Base-by-base conservation (phyloP, 352 stramenopile species). In the Globisporangium okanoganense region DNA sequence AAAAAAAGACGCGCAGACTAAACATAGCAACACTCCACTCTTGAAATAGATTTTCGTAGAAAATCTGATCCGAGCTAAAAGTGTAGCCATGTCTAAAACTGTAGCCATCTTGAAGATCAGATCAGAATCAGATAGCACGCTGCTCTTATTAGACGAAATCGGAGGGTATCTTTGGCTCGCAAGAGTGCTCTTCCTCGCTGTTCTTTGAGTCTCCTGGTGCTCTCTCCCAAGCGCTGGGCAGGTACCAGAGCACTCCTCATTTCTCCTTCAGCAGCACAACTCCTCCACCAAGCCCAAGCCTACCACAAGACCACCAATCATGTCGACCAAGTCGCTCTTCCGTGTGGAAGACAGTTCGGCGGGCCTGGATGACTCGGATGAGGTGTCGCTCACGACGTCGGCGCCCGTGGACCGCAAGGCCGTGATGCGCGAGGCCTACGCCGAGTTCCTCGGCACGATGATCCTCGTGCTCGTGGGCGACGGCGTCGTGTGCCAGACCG, bases 401-500 rank as follows among this genome's bases (percentile, higher is more conserved):
- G 67, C 64, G 24, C 71, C 71, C 6, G 50, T 85, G 8, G 75
- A 85, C 43, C 55, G 60, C 52, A 70, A 65, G 43, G 52, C 57
- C 9, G 44, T 73, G 54, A 57, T 70, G 53, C 66, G 63, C 22
- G 66, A 73, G 47, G 66, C 66, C n/a, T 73, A 67, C 56, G 53
- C 76, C 44, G 76, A 86, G 65, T 83, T 83, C 55, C 59, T 86
- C 14, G 76, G 75, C 29, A 84, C 76, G 25, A 85, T 86, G 61
- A 86, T 84, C 58, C 76, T 86, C 50, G 75, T 86, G 29, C 61
- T 86, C 6, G 72, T 86, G 20, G 76, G 76, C 14, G 75, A 86
- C 50, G 76, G 76, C 2, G 76, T 82, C 35, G 72, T 86, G 47
- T 75, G 65, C 16, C 82, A 91, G 62, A 84, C 76, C 0, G 78